Evolutionary conservation across 176 grass and related monocot species (phyloP).

Genomic region (Cenchrus purpureus): DNA sequence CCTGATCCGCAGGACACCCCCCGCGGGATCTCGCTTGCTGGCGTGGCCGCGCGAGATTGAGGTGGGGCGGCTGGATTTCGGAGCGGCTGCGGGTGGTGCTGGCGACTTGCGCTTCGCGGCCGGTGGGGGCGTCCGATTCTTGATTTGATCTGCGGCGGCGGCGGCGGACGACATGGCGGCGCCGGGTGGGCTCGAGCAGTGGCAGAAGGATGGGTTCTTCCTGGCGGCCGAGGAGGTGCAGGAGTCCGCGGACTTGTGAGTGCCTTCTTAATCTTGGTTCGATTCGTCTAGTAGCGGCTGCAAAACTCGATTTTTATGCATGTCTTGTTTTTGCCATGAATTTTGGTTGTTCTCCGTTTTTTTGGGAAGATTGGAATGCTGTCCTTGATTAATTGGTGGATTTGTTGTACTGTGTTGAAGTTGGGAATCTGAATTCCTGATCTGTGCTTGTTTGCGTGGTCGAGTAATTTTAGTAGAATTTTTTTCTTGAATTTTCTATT

Average conservation of each 20-base stretch:
- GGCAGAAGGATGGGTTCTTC: slow-evolving; percentile 91
- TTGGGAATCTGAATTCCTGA: not conserved
- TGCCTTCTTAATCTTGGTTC: slow-evolving; percentile 21
- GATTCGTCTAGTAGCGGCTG: not conserved
- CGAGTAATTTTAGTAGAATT: not conserved
- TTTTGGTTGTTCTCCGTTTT: not conserved
- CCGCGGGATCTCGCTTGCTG: slow-evolving; percentile 32
- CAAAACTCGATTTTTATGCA: slow-evolving; percentile 12
- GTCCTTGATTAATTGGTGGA: not conserved
- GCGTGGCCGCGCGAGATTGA: not conserved
- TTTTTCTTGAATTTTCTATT: not conserved
- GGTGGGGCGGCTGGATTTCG: not conserved
- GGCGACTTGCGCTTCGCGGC: not conserved
- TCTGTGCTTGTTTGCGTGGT: not conserved
- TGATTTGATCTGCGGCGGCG: slow-evolving; percentile 34
- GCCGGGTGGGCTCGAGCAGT: slow-evolving; percentile 71
- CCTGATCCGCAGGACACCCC: not conserved
- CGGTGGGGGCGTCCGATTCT: too few relatives aligned
- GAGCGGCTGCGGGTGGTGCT: slow-evolving; percentile 3
- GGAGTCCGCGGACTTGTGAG: slow-evolving; percentile 82
- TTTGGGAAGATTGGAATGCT: slow-evolving; percentile 3
- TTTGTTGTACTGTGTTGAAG: not conserved
- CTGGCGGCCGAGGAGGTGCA: slow-evolving; percentile 87
- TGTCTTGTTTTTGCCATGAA: not conserved
- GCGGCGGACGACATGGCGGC: slow-evolving; percentile 52